Evolutionary conservation across 805 yeast species (phyloP), one percentile per base, ranked within the genome.

Genomic region (Zygotorulaspora sp.): DNA sequence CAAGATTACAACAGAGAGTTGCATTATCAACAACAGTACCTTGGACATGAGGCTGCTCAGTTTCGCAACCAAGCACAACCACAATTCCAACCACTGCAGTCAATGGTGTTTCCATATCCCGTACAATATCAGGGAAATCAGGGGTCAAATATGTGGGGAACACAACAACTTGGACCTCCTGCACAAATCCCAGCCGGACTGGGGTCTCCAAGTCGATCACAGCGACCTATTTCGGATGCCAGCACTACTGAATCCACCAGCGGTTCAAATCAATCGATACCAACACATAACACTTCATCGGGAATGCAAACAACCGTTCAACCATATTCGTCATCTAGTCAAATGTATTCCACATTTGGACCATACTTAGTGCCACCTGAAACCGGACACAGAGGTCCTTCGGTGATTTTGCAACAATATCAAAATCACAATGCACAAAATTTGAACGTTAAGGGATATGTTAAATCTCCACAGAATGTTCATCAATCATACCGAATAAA

Each of bases 121-220:
- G 19, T 34, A 6, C 32, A 28, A 23, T 34, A 30, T 24, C 33
- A 29, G 19, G 21, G 31, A 22, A 35, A 27, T 10, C 35, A 32
- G 7, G 41, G 43, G 10, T 38, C 43, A 4, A 25, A 40, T 10
- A 30, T 43, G 5, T 43, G 46, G 46, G 37, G 32, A 3, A 18
- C 36, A 18, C 46, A 43, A 19, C 46, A 38, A 26, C 34, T 23
- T 27, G 40, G 30, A 26, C 32, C 23, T 16, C 41, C 36, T 14
- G 25, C 27, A 13, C 17, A 42, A 9, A 20, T 38, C 38, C 46
- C 43, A 43, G 46, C 43, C 13, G 46, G 46, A 24, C 41, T 43
- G 41, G 45, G 45, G 17, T 12, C 30, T n/a, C 30, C n/a, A 26
- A 14, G 11, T 9, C n/a, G 30, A 14, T 26, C 30, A 10, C 30